Evolutionary conservation across 2,329 filamentous ascomycete genomes (phyloP), one percentile per base, ranked within the genome.

Genomic region (Grosmannia serpens): DNA sequence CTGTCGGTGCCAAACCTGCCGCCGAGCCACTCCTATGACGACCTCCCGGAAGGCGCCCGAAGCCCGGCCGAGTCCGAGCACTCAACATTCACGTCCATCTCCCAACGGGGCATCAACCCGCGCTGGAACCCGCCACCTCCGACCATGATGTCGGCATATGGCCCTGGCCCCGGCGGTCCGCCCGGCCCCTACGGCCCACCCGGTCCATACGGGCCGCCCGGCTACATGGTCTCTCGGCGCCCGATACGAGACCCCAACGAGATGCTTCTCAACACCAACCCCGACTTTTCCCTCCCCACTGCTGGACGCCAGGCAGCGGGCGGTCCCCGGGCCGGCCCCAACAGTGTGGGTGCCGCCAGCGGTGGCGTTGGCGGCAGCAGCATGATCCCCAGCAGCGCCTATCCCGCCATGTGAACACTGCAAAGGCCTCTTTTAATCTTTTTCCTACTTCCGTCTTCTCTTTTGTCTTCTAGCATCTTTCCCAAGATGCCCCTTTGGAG

Each of bases 21-120:
- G 35, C 51, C 64, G 50, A 64, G 65, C 60, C 65, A 64, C 63
- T 62, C 65, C 41, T 69, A 70, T 64, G 68, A 70, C 55, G 69
- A 70, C 69, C 63, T 69, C 67, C 59, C 70, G 62, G 63, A 68
- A 58, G 79, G 80, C 51, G 73, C 81, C 52, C 81, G 88, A 65
- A 92, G 85, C 66, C 91, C 88, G 35, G 83, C 85, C 33, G 82
- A 85, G 65, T 92, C 87, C 62, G 89, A 96, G 67, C 81, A 83
- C 27, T 92, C 86, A 52, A 88, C 87, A 65, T 96, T 96, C 72
- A 96, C 92, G 1, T 94, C 88, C 13, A 87, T 97, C 52, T 92
- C 87, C 0, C 91, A 96, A 71, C 82, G 92, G 38, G 88, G 88
- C 1, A 76, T 96, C 58, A 96, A 96, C 70, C 92, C 91, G 8